Evolutionary conservation across 2,329 filamentous ascomycete genomes (phyloP), one percentile per base, ranked within the genome.

Genomic region (Aspergillus spinulosporus): DNA sequence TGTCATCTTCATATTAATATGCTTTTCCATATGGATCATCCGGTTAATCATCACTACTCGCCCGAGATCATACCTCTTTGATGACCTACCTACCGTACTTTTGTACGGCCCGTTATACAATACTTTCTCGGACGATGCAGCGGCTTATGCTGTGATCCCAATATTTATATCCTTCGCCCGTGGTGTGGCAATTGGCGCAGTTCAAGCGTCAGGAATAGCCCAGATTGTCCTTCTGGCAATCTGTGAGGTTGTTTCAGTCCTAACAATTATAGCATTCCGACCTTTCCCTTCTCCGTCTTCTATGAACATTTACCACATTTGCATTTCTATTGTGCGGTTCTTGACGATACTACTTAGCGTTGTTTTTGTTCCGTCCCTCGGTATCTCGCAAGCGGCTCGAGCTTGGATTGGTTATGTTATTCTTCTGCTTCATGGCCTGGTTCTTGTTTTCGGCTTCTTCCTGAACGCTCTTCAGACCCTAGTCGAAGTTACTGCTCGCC

Each of bases 351-450:
- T 93, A 53, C 77, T 93, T 53, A 91, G 89, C 79, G 84, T 92
- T 34, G 81, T 92, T 1, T 99, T 99, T 71, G 85, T 92, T 9
- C 91, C 93, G 1, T 88, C 88, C 1, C 81, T 99, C 2, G 87
- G 86, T 21, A 87, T 97, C 4, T 83, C 84, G 0, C 88, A 95
- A 67, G 85, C 88, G 0, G 79, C 89, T 1, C 95, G 92, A 71
- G 92, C 92, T 3, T 99, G 94, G 94, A 89, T 97, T 63, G 94
- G 92, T 37, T 99, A 99, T 71, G 85, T 88, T 28, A 95, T 97
- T 55, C 79, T 99, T 47, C 74, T 95, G 29, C 83, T 97, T 36
- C 94, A 99, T 69, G 92, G 84, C 3, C 82, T 88, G 59, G 90
- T 96, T 0, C 77, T 99, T 26, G 81, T 96, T 2, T 90, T 97